Evolutionary conservation across 2,329 filamentous ascomycete species (phyloP).

Genomic region (Colletotrichum melonis): DNA sequence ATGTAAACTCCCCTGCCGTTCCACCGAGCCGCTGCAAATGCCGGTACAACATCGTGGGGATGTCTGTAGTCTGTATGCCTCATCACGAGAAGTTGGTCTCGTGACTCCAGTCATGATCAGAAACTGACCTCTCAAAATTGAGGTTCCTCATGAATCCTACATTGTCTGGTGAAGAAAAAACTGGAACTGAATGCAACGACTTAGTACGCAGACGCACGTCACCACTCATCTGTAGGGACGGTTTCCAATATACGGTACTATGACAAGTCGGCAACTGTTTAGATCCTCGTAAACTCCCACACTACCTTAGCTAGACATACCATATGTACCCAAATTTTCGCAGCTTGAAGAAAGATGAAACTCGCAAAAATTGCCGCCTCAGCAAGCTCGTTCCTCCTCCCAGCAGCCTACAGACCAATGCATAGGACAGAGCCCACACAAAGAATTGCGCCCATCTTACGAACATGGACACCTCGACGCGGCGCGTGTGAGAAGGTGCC

Average conservation of each 20-base stretch:
- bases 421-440: not conserved
- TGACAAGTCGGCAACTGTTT: not conserved
- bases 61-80: not conserved
- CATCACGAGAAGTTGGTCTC: not conserved
- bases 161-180: not conserved
- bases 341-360: not conserved
- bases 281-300: not conserved
- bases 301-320: not conserved
- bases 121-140: not conserved
- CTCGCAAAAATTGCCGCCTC: no score
- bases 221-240: not conserved
- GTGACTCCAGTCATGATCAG: not conserved
- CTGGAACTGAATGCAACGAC: not conserved
- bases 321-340: not conserved
- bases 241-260: not conserved
- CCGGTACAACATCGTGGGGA: not conserved
- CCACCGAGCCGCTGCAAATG: conserved; percentile 1
- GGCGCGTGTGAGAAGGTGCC: not conserved
- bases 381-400: not conserved
- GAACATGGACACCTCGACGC: not conserved
- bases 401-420: not conserved
- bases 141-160: not conserved
- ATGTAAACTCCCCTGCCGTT: not conserved
- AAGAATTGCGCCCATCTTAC: not conserved
- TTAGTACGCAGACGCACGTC: not conserved